Evolutionary conservation across 2,329 filamentous ascomycete species (phyloP), one percentile per base, ranked within the genome.

Genomic region (Dactylellina haptotyla): DNA sequence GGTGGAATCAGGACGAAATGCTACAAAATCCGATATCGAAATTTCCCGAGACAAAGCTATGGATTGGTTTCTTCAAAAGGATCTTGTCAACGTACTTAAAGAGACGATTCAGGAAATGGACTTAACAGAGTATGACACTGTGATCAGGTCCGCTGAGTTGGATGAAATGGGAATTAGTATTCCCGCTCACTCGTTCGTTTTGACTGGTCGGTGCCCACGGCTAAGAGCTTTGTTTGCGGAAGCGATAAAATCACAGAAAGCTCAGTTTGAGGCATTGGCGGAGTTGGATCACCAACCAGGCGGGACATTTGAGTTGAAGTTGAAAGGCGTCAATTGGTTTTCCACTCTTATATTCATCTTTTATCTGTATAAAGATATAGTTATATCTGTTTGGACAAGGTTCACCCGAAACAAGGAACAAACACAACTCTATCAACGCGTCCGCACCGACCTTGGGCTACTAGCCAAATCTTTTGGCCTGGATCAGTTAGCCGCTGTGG

Each of bases 331-430:
- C 10, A 93, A 97, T 79, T 84, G 95, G 37, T 83, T 96, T 32
- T 90, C 92, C 0, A 79, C 97, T 4, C 82, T 97, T 65, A 94
- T 97, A 77, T 77, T 98, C 8, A 86, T 90, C 0, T 83, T 94
- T 8, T 97, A 92, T 78, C 79, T 90, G 5, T 98, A 98, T 79
- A 89, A 88, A 4, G 95, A 98, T 79, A 84, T 84, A 2, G 82
- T 93, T 14, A 84, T 97, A 30, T 92, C 95, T 70, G 90, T 93
- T 16, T 98, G 95, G 95, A 91, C 93, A 76, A 89, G 90, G 75
- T 89, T 3, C 87, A 86, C 4, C 75, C 78, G 63, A 16, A 84
- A 75, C 86, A 88, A 75, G 86, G 87, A 18, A 86, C 88, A 1
- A 82, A 86, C 9, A 83, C 89, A 79, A 89, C 91, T 0, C 41